Percentiles rank a stretch among this genome's conserved stretches.
Conservation (phyloP, 2,329 filamentous ascomycete species). For the Beauveria sp. region DNA sequence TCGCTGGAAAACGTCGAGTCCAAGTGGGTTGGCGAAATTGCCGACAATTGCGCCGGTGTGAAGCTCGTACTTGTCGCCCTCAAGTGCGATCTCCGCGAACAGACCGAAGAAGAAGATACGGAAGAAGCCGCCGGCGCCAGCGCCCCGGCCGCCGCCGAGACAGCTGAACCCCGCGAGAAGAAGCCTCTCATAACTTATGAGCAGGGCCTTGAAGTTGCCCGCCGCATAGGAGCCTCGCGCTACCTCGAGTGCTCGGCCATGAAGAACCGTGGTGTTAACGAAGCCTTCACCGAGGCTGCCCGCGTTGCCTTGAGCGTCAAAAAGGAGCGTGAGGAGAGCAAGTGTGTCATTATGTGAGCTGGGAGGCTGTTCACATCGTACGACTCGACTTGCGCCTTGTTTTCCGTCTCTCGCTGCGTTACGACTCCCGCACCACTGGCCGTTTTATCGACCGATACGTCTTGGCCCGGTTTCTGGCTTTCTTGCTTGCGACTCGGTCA, state of each 20-base stretch:
- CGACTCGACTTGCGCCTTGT: too few species aligned
- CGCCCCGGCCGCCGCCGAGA: conserved; percentile 22
- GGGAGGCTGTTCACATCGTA: neutral
- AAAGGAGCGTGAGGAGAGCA: conserved; percentile 54
- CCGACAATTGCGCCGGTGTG: conserved; percentile 92
- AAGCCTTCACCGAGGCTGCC: conserved; percentile 96
- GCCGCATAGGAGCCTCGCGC: conserved; percentile 83
- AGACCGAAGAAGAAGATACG: conserved; percentile 62
- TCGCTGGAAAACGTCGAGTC: conserved; percentile 97
- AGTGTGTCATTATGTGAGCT: conserved; percentile 52
- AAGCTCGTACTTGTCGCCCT: conserved; percentile 92
- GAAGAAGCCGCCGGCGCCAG: conserved; percentile 40
- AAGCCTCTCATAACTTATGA: conserved; percentile 80
- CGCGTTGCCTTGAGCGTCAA: conserved; percentile 77
- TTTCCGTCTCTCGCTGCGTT: neutral
- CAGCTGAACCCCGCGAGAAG: conserved; percentile 43
- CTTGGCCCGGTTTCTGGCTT: neutral
- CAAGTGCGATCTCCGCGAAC: conserved; percentile 91
- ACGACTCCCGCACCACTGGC: neutral
- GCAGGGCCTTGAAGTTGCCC: conserved; percentile 81
- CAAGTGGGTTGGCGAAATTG: conserved; percentile 97
- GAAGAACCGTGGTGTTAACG: conserved; percentile 95
- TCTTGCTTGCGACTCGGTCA: neutral
- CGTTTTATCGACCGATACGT: neutral
- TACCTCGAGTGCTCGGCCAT: conserved; percentile 98